These are phyloP conservation scores for Suhomyces wounanorum DNA, from an alignment of 1,139 yeast genomes.

Conservation along the genomic window DNA sequence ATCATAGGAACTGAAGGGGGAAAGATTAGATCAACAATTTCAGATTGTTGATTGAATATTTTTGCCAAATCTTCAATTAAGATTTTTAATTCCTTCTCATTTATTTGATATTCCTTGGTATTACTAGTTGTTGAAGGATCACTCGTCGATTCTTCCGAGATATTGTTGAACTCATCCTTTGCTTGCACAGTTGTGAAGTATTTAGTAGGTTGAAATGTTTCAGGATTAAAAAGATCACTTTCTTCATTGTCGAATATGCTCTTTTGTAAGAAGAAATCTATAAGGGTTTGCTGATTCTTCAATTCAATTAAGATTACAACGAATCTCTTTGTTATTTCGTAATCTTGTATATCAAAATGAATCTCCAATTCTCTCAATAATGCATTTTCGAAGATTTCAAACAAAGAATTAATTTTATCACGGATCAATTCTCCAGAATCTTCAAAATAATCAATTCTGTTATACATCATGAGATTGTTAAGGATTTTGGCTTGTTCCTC, in stretches of 20 bases:
- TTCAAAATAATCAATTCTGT: constrained; percentile 39
- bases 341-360: constrained; percentile 56
- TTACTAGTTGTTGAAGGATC: background rate
- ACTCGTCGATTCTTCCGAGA: background rate
- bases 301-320: constrained; percentile 39
- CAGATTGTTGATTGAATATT: constrained; percentile 39
- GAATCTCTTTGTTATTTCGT: constrained; percentile 34
- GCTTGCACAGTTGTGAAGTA: constrained; percentile 20
- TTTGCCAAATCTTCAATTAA: constrained; percentile 31
- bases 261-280: constrained; percentile 49
- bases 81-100: constrained; percentile 23
- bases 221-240: constrained; percentile 34
- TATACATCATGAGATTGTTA: constrained; percentile 40
- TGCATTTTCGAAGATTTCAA: constrained; percentile 75
- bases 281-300: constrained; percentile 46
- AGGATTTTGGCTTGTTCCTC: constrained; percentile 50
- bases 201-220: constrained; percentile 23
- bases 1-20: constrained; percentile 48
- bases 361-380: constrained; percentile 69
- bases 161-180: background rate
- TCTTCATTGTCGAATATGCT: constrained; percentile 44
- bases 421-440: constrained; percentile 36
- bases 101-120: constrained; percentile 13
- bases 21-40: constrained; percentile 42
- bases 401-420: constrained; percentile 55